A percentile compares a stretch with the other conserved stretches of the same genome.
Conservation (phyloP, 495 filamentous ascomycete genomes). For the Amniculicola lignicola region DNA sequence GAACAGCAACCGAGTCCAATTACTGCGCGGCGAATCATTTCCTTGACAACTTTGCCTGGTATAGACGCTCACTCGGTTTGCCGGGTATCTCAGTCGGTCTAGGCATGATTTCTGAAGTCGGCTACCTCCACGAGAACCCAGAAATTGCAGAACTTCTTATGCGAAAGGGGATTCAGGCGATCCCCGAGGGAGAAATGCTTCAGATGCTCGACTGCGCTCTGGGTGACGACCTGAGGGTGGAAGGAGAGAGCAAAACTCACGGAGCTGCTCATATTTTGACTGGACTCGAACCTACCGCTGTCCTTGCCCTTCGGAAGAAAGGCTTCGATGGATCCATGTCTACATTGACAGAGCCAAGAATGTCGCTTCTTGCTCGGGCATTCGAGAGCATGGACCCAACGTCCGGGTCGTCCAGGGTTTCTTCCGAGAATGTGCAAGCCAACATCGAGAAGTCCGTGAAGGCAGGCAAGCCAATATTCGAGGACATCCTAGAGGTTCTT, state of each 20-base stretch:
- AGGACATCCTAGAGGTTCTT: background rate
- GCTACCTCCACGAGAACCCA: background rate
- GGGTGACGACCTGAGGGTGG: no score
- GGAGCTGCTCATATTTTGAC: background rate
- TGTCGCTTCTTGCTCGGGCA: background rate
- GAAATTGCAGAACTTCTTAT: background rate
- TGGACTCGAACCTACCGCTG: background rate
- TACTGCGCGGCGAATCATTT: slow-evolving; percentile 29
- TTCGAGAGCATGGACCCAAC: background rate
- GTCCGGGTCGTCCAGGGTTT: background rate
- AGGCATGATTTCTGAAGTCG: slow-evolving; percentile 32
- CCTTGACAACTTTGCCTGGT: slow-evolving; percentile 27
- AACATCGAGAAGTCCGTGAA: background rate
- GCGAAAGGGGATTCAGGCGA: background rate
- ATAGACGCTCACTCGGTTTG: slow-evolving; percentile 26
- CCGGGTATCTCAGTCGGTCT: slow-evolving; percentile 30
- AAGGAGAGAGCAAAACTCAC: background rate
- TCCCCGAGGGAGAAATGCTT: background rate
- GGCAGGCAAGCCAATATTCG: background rate
- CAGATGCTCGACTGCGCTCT: background rate
- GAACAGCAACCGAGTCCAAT: slow-evolving; percentile 12
- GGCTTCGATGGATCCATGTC: background rate
- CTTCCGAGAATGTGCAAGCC: background rate
- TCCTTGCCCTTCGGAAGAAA: background rate
- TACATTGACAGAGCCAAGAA: background rate